Evolutionary conservation across 2,329 filamentous ascomycete genomes (phyloP), one percentile per base, ranked within the genome.

Genomic region (Diplocarpon mali): DNA sequence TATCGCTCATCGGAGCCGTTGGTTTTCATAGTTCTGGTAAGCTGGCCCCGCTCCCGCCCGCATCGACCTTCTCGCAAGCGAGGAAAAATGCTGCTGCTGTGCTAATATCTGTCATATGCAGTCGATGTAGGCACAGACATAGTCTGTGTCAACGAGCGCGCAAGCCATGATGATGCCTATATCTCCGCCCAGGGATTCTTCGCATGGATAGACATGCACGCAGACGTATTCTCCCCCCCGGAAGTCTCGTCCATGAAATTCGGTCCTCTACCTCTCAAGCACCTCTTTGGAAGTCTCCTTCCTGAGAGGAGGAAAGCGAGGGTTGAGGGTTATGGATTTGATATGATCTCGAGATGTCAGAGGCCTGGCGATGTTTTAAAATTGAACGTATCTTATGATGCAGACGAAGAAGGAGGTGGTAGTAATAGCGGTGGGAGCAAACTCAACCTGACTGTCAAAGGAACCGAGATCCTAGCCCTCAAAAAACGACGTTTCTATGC

Each of bases 401-500:
- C 24, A 14, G 48, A 51, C 17, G 44, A 42, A 4, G 15, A 31
- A 12, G 45, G 46, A 13, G 42, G 36, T 17, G 34, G 20, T 4
- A 3, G 20, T 3, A 7, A 4, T 7, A 24, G 4, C 7, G 7
- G 20, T 24, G 7, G 4, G 20, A 24, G 20, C 4, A 3, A 24
- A 4, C 4, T 4, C 20, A 24, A 7, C 20, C 3, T 42, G 2
- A 17, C 10, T 24, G 27, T 42, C 27, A 20, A 42, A 14, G 27
- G 34, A 29, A 27, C 3, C 13, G 24, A 35, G 6, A 37, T 76
- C n/a, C 65, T 75, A 13, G 79, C 83, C 47, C 70, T 66, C 15
- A 80, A 79, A 58, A 66, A 89, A 17, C 70, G 82, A 3, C 70
- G 75, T 42, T 89, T 90, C 60, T 90, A 88, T 60, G 74, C 81